Evolutionary conservation across 2,329 filamentous ascomycete genomes (phyloP).

Genomic region (Sclerotinia borealis): DNA sequence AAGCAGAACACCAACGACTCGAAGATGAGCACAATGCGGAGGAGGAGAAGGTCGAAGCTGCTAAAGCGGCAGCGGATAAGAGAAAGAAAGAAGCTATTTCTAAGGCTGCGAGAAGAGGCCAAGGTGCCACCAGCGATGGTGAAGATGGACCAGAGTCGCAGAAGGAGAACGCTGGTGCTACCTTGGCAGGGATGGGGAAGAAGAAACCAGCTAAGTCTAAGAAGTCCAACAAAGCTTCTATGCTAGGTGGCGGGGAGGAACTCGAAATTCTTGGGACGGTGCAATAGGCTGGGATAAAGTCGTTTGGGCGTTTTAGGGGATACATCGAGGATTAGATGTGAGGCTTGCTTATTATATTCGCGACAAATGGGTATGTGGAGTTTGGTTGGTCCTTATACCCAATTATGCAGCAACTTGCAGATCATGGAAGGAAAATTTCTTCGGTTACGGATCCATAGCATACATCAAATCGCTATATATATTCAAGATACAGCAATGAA

Average conservation of each 20-base stretch:
- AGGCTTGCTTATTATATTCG: background rate
- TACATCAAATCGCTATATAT: background rate
- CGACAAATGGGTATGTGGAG: background rate
- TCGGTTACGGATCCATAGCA: background rate
- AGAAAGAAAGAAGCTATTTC: slow-evolving; percentile 29
- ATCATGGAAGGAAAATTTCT: background rate
- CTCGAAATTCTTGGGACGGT: slow-evolving; percentile 27
- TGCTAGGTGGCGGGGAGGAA: slow-evolving; percentile 28
- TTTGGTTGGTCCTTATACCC: slow-evolving; percentile 10
- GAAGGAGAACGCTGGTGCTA: slow-evolving; percentile 3
- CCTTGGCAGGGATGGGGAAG: background rate
- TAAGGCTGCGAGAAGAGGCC: slow-evolving; percentile 15
- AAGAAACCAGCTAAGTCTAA: slow-evolving; percentile 20
- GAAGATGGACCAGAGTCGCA: slow-evolving; percentile 17
- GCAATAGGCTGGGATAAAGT: background rate
- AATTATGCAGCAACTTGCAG: background rate
- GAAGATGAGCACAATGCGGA: slow-evolving; percentile 41
- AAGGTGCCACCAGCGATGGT: slow-evolving; percentile 14
- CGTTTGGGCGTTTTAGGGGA: background rate
- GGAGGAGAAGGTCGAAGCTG: slow-evolving; percentile 43
- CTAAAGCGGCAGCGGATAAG: slow-evolving; percentile 20
- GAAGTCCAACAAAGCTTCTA: slow-evolving; percentile 28
- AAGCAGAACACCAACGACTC: slow-evolving; percentile 44
- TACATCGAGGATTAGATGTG: background rate
- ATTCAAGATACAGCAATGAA: background rate